These are phyloP conservation scores for Balamuthia mandrillaris DNA, from an alignment of 208 protist genomes.

Conservation along the genomic window DNA sequence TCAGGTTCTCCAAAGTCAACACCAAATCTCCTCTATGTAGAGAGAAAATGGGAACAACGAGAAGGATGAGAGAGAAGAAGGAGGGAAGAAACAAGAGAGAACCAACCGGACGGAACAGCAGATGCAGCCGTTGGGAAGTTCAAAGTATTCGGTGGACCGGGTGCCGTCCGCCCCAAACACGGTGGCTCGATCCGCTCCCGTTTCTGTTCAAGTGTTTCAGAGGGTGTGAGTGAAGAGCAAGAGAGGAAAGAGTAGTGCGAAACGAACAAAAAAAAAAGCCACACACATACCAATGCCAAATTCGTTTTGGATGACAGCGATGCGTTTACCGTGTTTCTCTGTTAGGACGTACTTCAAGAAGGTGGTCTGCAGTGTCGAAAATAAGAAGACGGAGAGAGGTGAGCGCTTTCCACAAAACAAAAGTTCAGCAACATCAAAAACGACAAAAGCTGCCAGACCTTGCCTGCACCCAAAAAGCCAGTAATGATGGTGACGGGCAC, in stretches of 20 bases:
- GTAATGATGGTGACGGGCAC: slow-evolving; percentile 59
- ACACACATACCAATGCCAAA: slow-evolving; percentile 42
- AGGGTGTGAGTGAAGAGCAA: not conserved
- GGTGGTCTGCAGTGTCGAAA: slow-evolving; percentile 35
- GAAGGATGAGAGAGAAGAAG: not conserved
- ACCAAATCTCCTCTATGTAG: slow-evolving; percentile 39
- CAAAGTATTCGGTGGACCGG: not conserved
- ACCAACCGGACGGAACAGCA: slow-evolving; percentile 30
- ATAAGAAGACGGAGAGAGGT: too few relatives aligned
- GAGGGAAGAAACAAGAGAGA: slow-evolving; percentile 26
- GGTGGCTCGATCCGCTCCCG: not conserved
- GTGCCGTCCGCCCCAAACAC: slow-evolving; percentile 13
- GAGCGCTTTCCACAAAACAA: not conserved
- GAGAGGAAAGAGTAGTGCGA: not conserved
- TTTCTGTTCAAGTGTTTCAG: not conserved
- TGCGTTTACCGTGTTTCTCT: slow-evolving; percentile 55
- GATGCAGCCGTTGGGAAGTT: slow-evolving; percentile 27
- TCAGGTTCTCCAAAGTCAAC: slow-evolving; percentile 49
- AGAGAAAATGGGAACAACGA: not conserved
- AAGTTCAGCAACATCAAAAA: too few relatives aligned
- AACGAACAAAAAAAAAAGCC: too few relatives aligned
- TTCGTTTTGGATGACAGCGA: slow-evolving; percentile 66
- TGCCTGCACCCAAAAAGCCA: slow-evolving; percentile 58
- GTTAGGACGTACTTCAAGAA: slow-evolving; percentile 61
- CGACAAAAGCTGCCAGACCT: not conserved